phyloP scores from a whole-genome alignment of 1,284 basidiomycete genomes.

The Albatrellus sp. region DNA sequence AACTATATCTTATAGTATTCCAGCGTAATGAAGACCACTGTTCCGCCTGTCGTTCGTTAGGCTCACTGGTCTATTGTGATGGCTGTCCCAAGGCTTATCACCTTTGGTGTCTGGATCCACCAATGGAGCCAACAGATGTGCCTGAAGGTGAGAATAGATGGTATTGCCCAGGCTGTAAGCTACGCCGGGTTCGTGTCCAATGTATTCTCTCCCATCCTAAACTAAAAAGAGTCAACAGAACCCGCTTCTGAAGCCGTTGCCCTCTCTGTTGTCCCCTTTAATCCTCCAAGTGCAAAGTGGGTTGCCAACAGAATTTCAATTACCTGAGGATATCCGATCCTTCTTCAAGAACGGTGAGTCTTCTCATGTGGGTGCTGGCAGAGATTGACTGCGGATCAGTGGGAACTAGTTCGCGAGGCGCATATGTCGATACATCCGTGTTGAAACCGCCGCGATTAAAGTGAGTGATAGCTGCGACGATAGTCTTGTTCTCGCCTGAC shows the following conservation, averaged over 20 bases:
- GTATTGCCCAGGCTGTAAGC: slow-evolving; percentile 79
- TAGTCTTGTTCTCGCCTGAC: slow-evolving; percentile 12
- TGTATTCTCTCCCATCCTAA: slow-evolving; percentile 1
- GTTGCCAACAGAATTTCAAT: slow-evolving; percentile 76
- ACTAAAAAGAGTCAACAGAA: slow-evolving; percentile 27
- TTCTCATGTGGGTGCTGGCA: not conserved
- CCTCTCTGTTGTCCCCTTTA: slow-evolving; percentile 54
- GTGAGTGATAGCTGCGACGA: slow-evolving; percentile 28
- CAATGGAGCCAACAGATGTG: slow-evolving; percentile 78
- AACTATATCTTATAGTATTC: slow-evolving; percentile 3
- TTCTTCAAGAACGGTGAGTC: slow-evolving; percentile 78
- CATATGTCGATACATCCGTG: slow-evolving; percentile 69
- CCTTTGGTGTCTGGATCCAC: slow-evolving; percentile 92
- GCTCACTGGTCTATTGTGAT: slow-evolving; percentile 88
- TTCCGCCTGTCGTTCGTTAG: slow-evolving; percentile 76
- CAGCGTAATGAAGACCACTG: slow-evolving; percentile 92
- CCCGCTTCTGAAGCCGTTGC: slow-evolving; percentile 49
- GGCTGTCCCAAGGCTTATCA: slow-evolving; percentile 96
- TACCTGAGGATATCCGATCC: slow-evolving; percentile 79
- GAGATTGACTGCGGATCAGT: slow-evolving; percentile 32
- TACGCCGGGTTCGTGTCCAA: slow-evolving; percentile 43
- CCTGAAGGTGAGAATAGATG: slow-evolving; percentile 77
- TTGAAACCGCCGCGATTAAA: slow-evolving; percentile 69
- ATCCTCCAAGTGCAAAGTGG: slow-evolving; percentile 50
- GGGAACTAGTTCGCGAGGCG: slow-evolving; percentile 57